Evolutionary conservation across 1,284 basidiomycete species (phyloP), one percentile per base, ranked within the genome.

Genomic region (Ceratobasidium sp.): DNA sequence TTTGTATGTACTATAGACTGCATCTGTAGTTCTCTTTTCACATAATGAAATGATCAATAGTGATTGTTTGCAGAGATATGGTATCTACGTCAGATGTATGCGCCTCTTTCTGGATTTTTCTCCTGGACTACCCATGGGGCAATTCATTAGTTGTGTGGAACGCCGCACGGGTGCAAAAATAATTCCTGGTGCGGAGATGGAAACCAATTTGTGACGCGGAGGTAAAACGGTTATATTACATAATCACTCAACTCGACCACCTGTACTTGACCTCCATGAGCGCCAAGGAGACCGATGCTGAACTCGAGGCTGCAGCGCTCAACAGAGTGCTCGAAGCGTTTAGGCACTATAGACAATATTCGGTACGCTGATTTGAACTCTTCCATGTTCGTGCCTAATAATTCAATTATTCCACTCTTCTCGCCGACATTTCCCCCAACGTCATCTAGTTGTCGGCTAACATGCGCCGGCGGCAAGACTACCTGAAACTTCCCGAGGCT

Each of bases 381-480:
- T 4, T 51, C 49, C n/a, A n/a, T n/a, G n/a, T 49, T 9, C 33
- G 28, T 26, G 6, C 23, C 44, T 51, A 20, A 51, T 51, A 23
- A n/a, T n/a, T 53, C 20, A 26, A 23, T 26, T 10, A 40, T 28
- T n/a, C 44, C 7, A 18, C 23, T 10, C 23, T 39, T 51, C 44
- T 20, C 49, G 49, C 18, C 49, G 49, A 51, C 44, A 46, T 46
- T 46, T 46, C 6, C 44, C 44, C 44, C 26, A 18, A 28, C 58
- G 23, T 68, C 18, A 68, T 12, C 20, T 51, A 94, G 93, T 85
- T 94, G n/a, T 88, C 91, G 49, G 91, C 91, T 3, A 95, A 94
- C 81, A 92, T 93, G 82, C 89, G 93, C 46, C 89, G 94, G 28
- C 85, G 93, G 81, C 93, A 93, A 80, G 94, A 95, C 80, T 85